A percentile compares a stretch with the other conserved stretches of the same genome.
These are phyloP conservation scores for Adansonia rubrostipa DNA, from an alignment of 441 rosid genomes.

Conservation along the genomic window DNA sequence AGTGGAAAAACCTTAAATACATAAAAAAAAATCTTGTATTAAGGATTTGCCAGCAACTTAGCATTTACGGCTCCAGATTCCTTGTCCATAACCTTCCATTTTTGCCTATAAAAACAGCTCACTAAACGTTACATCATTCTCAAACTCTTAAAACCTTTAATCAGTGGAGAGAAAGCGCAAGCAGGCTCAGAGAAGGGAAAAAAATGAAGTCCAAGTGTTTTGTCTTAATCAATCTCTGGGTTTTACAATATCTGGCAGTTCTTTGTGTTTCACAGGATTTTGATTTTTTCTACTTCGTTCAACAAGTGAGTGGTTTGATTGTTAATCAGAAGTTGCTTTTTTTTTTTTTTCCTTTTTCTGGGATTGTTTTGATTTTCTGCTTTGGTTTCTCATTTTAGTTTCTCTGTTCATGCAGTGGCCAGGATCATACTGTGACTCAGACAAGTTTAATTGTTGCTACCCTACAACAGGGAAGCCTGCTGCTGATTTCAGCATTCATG, in stretches of 20 bases:
- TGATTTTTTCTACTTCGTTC: constrained; percentile 93
- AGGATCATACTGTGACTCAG: constrained; percentile 79
- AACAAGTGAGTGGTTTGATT: constrained; percentile 52
- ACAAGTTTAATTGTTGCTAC: constrained; percentile 68
- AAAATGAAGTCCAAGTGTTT: constrained; percentile 24
- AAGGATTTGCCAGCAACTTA: background rate
- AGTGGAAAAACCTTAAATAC: background rate
- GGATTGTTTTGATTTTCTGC: background rate
- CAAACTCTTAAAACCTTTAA: constrained; percentile 11
- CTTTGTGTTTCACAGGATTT: constrained; percentile 58
- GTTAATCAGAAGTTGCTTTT: background rate
- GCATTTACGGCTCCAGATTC: constrained; percentile 9
- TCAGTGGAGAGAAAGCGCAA: background rate
- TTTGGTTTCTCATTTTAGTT: background rate
- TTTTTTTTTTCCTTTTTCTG: background rate
- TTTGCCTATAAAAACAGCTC: constrained; percentile 31
- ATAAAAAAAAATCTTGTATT: background rate
- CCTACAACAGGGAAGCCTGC: constrained; percentile 84
- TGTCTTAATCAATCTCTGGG: constrained; percentile 5
- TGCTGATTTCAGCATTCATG: constrained; percentile 88
- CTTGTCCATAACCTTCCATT: constrained; percentile 19
- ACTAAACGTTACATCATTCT: background rate
- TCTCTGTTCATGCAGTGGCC: constrained; percentile 65
- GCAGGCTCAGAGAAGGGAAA: background rate
- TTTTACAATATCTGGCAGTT: constrained; percentile 16